These are phyloP conservation scores for Cryptosporidium sp. DNA, from an alignment of 169 alveolate species.

Conservation along the genomic window DNA sequence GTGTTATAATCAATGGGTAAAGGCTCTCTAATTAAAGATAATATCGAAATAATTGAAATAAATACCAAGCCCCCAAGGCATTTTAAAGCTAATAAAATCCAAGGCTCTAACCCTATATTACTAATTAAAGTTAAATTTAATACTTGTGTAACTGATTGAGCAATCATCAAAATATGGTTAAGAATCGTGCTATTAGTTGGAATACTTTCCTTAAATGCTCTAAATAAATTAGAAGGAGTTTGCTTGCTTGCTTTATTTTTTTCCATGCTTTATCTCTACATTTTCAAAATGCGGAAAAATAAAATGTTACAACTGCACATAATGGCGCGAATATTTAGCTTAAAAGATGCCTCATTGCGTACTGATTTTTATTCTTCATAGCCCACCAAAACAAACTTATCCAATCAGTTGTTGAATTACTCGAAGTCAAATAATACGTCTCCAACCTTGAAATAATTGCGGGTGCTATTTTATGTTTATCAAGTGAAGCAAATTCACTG, in stretches of 20 bases:
- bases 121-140: conserved; percentile 8
- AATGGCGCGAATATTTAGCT: background rate
- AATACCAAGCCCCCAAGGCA: conserved; percentile 53
- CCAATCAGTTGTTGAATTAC: background rate
- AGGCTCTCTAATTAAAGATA: conserved; percentile 56
- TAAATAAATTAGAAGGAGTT: background rate
- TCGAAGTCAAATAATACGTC: background rate
- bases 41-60: conserved; percentile 21
- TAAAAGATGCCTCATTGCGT: background rate
- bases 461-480: background rate
- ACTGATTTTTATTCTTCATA: background rate
- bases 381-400: background rate
- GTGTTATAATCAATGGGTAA: conserved; percentile 37
- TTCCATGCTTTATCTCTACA: background rate
- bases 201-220: background rate
- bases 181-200: background rate
- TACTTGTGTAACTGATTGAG: background rate
- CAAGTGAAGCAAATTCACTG: background rate
- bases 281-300: background rate
- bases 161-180: conserved; percentile 25
- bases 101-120: conserved; percentile 57
- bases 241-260: background rate
- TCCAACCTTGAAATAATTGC: background rate
- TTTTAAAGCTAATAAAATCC: conserved; percentile 55
- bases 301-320: background rate